Evolutionary conservation across 1,284 basidiomycete species (phyloP).

Genomic region (Dichomitus squalens): DNA sequence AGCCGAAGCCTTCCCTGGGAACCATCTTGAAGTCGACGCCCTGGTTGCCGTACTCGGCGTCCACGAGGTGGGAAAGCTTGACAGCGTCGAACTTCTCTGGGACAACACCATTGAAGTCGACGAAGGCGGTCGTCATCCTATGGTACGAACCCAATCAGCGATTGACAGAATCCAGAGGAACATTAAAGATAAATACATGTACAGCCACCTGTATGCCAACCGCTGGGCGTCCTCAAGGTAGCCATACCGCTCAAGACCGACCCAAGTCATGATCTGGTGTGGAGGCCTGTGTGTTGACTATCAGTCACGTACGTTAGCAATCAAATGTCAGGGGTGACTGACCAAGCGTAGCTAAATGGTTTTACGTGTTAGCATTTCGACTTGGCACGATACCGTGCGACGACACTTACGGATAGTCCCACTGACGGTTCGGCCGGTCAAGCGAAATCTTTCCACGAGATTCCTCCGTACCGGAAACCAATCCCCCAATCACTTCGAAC

Average conservation of each 20-base stretch:
- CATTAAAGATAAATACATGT: constrained; percentile 67
- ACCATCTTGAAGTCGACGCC: constrained; percentile 97
- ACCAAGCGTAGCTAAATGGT: constrained; percentile 63
- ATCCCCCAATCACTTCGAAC: constrained; percentile 95
- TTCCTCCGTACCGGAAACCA: constrained; percentile 96
- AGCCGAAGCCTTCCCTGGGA: constrained; percentile 95
- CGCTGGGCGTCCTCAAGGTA: constrained; percentile 93
- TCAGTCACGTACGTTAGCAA: constrained; percentile 9
- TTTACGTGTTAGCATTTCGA: constrained; percentile 20
- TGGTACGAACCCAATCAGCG: not conserved
- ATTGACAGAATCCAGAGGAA: not conserved
- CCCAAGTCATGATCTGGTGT: constrained; percentile 97
- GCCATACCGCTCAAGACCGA: constrained; percentile 94
- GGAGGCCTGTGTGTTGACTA: constrained; percentile 76
- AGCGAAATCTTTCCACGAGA: constrained; percentile 94
- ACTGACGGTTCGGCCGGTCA: constrained; percentile 97
- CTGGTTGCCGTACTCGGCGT: constrained; percentile 99
- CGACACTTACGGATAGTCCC: constrained; percentile 83
- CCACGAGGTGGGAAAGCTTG: constrained; percentile 91
- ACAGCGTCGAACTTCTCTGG: constrained; percentile 99
- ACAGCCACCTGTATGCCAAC: constrained; percentile 93
- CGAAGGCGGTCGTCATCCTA: constrained; percentile 91
- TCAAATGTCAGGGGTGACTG: constrained; percentile 23
- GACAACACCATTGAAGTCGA: constrained; percentile 96
- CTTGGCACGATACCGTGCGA: constrained; percentile 9